Base-by-base conservation (phyloP, 495 filamentous ascomycete genomes). In the Penicillium dipodomyicola region DNA sequence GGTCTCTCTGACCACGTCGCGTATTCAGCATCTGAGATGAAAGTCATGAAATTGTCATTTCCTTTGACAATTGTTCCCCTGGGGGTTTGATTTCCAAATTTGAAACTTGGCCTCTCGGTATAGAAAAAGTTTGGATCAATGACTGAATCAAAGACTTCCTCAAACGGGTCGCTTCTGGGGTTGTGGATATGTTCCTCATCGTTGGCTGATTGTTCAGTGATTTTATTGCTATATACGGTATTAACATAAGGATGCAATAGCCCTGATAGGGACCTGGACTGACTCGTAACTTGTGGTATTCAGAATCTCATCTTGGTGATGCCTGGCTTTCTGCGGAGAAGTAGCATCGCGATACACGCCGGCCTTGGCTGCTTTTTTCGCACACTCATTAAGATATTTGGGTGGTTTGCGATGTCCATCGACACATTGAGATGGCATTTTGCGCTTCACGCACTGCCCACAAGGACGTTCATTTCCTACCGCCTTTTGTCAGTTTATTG, bases 381-480 rank as follows among this genome's bases (percentile, higher is more conserved):
- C 15, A 23, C 27, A 23, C 5, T 41, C 39, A 20, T 14, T 20
- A 1, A 61, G 49, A 15, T 61, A 61, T 54, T 58, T 61, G 1
- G 59, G 59, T 10, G 29, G 37, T 15, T 61, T 61, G 20, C 54
- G 59, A 33, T 25, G 6, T n/a, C 59, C 54, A 25, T 61, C 59
- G 2, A 58, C 49, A 42, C 59, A 61, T 25, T 40, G 43, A 7
- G 27, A n/a, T 43, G 54, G 22, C 30, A 58, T 40, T 20, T 37
- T 49, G 3, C 54, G 59, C 8, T 37, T 53, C 2, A 32, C 44
- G 30, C 59, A 61, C 54, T 49, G 27, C 15, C 25, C 22, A 30
- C 59, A 61, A 17, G 59, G 59, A 3, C 59, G 39, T 27, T 61
- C 54, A 43, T 61, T 58, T 23, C 59, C 59, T 61, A 29, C 14